Conservation (phyloP, 768 basidiomycete species). For the Lactarius pseudohatsudake region DNA sequence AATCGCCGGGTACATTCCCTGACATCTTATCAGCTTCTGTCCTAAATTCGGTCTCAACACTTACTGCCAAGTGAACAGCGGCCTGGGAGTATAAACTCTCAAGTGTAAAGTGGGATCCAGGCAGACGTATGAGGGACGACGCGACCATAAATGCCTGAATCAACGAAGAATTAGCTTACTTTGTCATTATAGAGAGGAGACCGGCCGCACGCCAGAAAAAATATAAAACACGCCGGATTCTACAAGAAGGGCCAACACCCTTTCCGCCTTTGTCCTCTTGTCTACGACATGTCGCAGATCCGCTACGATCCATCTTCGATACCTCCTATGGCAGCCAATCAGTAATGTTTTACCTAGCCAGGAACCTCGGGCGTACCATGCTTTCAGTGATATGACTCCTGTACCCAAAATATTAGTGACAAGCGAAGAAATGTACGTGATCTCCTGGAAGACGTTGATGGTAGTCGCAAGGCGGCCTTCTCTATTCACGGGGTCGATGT, state of each 20-base stretch:
- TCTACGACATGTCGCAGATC: neutral
- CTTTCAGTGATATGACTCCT: neutral
- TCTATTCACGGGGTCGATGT: neutral
- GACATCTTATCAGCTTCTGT: neutral
- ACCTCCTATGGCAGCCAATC: neutral
- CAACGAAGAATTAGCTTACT: no score
- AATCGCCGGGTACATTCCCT: neutral
- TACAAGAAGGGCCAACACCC: no score
- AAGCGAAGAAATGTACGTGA: neutral
- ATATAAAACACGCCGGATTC: no score
- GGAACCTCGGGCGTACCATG: neutral
- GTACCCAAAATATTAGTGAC: slow-evolving; percentile 3
- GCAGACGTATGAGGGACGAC: no score
- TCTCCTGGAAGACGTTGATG: neutral
- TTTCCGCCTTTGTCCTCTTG: neutral
- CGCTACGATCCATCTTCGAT: neutral
- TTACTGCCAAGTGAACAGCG: neutral
- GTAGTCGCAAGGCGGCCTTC: neutral
- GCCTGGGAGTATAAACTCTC: neutral
- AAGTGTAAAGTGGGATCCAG: no score
- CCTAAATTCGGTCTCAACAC: neutral
- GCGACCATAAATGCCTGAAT: no score
- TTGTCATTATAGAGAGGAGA: no score
- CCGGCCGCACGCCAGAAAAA: no score
- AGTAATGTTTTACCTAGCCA: neutral